Evolutionary conservation across 345 rosid species (phyloP), one percentile per base, ranked within the genome.

Genomic region (Salix brachista): DNA sequence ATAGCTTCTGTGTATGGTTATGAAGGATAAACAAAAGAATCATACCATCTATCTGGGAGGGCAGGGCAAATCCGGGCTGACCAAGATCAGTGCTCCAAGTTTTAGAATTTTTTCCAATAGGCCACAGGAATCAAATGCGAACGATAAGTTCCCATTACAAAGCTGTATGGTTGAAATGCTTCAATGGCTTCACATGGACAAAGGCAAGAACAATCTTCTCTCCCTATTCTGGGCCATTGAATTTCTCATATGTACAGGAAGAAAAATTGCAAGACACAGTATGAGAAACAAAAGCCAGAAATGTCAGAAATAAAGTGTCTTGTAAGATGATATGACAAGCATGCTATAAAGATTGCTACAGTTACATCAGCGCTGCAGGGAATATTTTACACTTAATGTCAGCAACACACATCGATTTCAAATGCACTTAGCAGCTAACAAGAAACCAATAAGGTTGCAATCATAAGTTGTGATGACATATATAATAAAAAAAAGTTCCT

Each of bases 331-430:
- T 66, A 88, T 69, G 21, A 86, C 67, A 21, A 87, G 84, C 77
- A 82, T 19, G 73, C 80, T 37, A 34, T 5, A 76, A 82, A 80
- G 70, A 82, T 46, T 72, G 92, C 87, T 54, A 81, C 88, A 68
- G 81, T 80, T 37, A 85, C 84, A 79, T 87, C 88, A 65, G 19
- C 80, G 88, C 89, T 80, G 87, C 85, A 78, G 17, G 61, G 37
- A 64, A 28, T 46, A 67, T 48, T 44, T 80, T 25, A 75, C 61
- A 52, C 70, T 71, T 18, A 54, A 4, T 36, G 52, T n/a, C 17
- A 37, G n/a, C 9, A 62, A 69, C 41, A 62, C 26, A 50, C 25
- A 16, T 19, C 8, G 7, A 50, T 36, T 6, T 32, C 25, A 9
- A 13, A 17, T 36, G 17, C 16, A 8, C 11, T 30, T 32, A 34